phyloP scores from a whole-genome alignment of 2,329 filamentous ascomycete species.

The Didymella keratinophila region DNA sequence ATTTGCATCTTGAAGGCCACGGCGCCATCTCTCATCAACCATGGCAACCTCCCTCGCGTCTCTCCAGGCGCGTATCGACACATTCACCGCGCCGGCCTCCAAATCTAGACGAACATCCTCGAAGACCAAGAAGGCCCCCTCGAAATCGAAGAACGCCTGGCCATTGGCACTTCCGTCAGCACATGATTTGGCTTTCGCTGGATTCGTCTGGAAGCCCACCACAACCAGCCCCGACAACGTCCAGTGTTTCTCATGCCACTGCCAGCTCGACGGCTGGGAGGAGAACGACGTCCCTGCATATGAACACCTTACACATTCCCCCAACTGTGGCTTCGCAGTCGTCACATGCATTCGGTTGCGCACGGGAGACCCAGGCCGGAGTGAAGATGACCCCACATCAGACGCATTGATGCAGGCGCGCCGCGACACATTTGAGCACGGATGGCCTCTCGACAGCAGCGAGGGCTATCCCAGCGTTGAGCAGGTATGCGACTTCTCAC shows the following conservation, averaged over 20 bases:
- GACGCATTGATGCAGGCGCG: constrained; percentile 77
- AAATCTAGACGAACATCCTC: constrained; percentile 75
- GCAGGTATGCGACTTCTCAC: constrained; percentile 64
- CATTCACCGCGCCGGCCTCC: constrained; percentile 72
- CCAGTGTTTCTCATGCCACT: constrained; percentile 84
- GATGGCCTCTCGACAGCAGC: constrained; percentile 81
- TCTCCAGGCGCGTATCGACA: constrained; percentile 78
- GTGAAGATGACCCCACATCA: constrained; percentile 77
- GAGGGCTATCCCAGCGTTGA: constrained; percentile 56
- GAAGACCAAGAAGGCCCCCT: constrained; percentile 62
- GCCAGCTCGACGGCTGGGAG: constrained; percentile 91
- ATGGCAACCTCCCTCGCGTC: constrained; percentile 61
- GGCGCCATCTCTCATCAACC: constrained; percentile 8
- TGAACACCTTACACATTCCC: constrained; percentile 86
- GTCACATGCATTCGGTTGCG: constrained; percentile 62
- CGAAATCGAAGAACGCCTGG: constrained; percentile 64
- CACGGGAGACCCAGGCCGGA: constrained; percentile 67
- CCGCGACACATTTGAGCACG: constrained; percentile 79
- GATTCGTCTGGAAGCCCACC: constrained; percentile 87
- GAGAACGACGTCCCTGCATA: constrained; percentile 79
- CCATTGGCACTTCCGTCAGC: constrained; percentile 75
- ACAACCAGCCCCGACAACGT: constrained; percentile 83
- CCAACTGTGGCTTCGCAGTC: constrained; percentile 87
- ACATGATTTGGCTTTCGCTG: constrained; percentile 83
- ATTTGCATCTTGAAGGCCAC: background rate